phyloP scores from a whole-genome alignment of 2,329 filamentous ascomycete species.

The Periconia digitata region DNA sequence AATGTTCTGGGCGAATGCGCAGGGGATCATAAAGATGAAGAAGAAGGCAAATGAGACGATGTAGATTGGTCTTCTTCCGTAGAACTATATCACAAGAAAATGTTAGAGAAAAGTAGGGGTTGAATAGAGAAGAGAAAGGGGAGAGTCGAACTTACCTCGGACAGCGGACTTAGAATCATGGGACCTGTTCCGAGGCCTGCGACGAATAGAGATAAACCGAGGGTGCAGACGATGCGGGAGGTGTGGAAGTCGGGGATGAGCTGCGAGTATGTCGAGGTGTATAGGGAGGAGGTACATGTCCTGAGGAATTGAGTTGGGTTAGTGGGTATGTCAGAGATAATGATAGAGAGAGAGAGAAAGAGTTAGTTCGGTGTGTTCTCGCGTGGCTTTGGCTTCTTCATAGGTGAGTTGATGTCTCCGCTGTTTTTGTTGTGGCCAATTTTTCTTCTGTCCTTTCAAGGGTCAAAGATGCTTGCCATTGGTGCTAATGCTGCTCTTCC shows the following conservation, averaged over 20 bases:
- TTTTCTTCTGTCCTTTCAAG: too few species aligned
- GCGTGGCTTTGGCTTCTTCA: too few species aligned
- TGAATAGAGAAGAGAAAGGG: background rate
- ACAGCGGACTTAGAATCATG: slow-evolving; percentile 59
- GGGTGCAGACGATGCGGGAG: slow-evolving; percentile 70
- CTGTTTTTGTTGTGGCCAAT: too few species aligned
- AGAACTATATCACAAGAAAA: slow-evolving; percentile 58
- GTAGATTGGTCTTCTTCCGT: slow-evolving; percentile 80
- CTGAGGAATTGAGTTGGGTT: slow-evolving; percentile 46
- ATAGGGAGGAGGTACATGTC: slow-evolving; percentile 84
- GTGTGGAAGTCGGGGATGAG: slow-evolving; percentile 73
- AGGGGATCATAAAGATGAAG: slow-evolving; percentile 77
- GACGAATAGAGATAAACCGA: slow-evolving; percentile 83
- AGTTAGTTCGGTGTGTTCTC: too few species aligned
- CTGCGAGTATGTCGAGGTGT: slow-evolving; percentile 79
- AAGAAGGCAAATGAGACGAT: slow-evolving; percentile 73
- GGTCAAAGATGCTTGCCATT: too few species aligned
- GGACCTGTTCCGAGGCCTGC: slow-evolving; percentile 66
- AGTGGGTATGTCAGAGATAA: background rate
- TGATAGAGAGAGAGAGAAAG: too few species aligned
- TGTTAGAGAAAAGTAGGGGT: slow-evolving; percentile 1
- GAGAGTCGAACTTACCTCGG: slow-evolving; percentile 42
- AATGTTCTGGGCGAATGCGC: slow-evolving; percentile 80
- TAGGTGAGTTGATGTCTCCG: background rate
- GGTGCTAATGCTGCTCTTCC: too few species aligned